Percentiles rank a stretch among this genome's conserved stretches.
Conservation (phyloP, 1,284 basidiomycete genomes). For the Trametes versicolor region DNA sequence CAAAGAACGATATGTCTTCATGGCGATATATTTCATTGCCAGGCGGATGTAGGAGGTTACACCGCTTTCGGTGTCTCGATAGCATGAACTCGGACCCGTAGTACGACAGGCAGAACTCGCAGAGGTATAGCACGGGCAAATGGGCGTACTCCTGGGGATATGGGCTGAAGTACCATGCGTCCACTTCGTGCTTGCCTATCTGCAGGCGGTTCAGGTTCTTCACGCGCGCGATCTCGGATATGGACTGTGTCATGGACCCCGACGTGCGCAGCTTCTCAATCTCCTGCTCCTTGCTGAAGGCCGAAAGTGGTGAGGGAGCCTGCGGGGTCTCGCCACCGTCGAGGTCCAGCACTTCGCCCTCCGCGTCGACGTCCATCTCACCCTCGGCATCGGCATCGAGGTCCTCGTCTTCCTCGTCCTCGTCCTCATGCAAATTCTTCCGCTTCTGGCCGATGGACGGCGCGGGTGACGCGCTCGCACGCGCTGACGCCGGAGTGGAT, state of each 20-base stretch:
- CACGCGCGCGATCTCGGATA: constrained; percentile 96
- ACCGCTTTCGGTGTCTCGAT: constrained; percentile 90
- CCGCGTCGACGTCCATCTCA: constrained; percentile 61
- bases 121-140: constrained; percentile 94
- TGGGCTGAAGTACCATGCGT: constrained; percentile 99
- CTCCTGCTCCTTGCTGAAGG: constrained; percentile 96
- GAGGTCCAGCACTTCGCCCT: constrained; percentile 56
- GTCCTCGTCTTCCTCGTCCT: constrained; percentile 70
- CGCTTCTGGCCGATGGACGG: constrained; percentile 75
- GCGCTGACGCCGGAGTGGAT: constrained; percentile 53
- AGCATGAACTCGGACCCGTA: constrained; percentile 91
- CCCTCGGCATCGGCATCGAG: constrained; percentile 68
- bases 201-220: constrained; percentile 98
- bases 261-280: constrained; percentile 98
- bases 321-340: constrained; percentile 48
- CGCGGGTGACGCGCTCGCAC: constrained; percentile 62
- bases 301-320: constrained; percentile 57
- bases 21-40: constrained; percentile 99
- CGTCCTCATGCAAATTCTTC: constrained; percentile 62
- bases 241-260: constrained; percentile 98
- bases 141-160: constrained; percentile 99
- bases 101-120: constrained; percentile 97
- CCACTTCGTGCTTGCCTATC: constrained; percentile 96
- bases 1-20: constrained; percentile 97
- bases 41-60: constrained; percentile 94